These are phyloP conservation scores for Sanghuangporus sanghuang DNA, from an alignment of 1,284 basidiomycete species.

Conservation along the genomic window DNA sequence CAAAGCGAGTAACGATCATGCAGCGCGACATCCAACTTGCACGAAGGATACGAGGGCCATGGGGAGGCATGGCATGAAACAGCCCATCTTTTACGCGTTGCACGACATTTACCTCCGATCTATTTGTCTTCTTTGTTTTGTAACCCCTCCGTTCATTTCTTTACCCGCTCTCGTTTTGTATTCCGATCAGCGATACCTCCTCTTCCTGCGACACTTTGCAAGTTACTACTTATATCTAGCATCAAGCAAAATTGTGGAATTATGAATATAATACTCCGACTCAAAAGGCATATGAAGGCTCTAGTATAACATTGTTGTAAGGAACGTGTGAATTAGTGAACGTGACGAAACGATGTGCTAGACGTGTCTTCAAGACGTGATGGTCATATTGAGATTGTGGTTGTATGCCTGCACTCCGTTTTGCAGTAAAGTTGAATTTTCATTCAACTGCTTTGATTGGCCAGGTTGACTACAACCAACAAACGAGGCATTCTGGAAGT, in stretches of 20 bases:
- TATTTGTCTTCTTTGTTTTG: background rate
- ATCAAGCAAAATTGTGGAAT: background rate
- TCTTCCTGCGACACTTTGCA: background rate
- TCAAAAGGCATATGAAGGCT: background rate
- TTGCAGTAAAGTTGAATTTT: background rate
- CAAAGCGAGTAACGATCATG: constrained; percentile 98
- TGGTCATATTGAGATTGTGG: constrained; percentile 11
- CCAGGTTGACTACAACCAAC: background rate
- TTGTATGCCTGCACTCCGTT: constrained; percentile 11
- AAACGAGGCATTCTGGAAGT: background rate
- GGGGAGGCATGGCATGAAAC: constrained; percentile 42
- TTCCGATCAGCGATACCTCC: constrained; percentile 10
- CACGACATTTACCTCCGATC: background rate
- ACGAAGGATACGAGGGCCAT: constrained; percentile 86
- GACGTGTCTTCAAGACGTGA: background rate
- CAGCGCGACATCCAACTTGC: constrained; percentile 96
- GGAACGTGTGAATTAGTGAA: background rate
- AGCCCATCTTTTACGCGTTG: background rate
- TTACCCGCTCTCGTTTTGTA: constrained; percentile 1
- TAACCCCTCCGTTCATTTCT: background rate
- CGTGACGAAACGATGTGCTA: background rate
- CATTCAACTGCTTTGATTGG: background rate
- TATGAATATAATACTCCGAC: background rate
- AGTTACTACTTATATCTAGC: background rate
- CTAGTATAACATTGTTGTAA: background rate